Base-by-base conservation (phyloP, 805 yeast genomes). In the Saccharomyces eubayanus region DNA sequence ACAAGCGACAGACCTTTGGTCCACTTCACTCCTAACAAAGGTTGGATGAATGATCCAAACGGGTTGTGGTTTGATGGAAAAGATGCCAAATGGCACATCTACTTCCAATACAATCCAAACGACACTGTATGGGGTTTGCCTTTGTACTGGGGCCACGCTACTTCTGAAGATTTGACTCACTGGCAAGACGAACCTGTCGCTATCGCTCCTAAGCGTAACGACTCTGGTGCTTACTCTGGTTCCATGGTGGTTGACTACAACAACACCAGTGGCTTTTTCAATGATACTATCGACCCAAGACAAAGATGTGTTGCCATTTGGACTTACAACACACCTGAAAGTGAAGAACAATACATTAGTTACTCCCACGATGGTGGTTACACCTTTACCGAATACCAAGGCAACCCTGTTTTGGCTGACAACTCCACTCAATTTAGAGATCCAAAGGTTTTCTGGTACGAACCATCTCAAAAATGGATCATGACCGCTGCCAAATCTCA, bases 21-120 rank as follows among this genome's bases (percentile, higher is more conserved):
- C 31, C 77, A 74, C 55, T 66, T 62, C 46, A 60, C 76, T 2
- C 76, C 78, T 1, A 54, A 59, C 6, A 47, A 51, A 6, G 73
- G 72, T 5, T 74, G 74, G 70, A 69, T 74, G 74, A 74, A 74
- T 57, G 78, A 74, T 56, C 77, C 78, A n/a, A 74, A 74, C 54
- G 78, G 77, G 6, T 57, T 73, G 48, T 64, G 70, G 57, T 72
- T 65, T 55, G 72, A 71, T 56, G 57, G 59, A 9, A 60, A 56
- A 36, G 65, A 62, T 8, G 60, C 64, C 6, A 24, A 63, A 21
- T 74, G 67, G 65, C 78, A 74, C 55, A 41, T 67, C 50, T 74
- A 72, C 63, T 74, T 59, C 59, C 78, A 74, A 57, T 67, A 64
- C 61, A 69, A 72, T 53, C 76, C 76, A 2, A 59, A 67, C 47